A percentile compares a stretch with the other conserved stretches of the same genome.
Evolutionary conservation across 1,284 basidiomycete genomes (phyloP).

Genomic region (Sporisorium iseilematis-ciliati): DNA sequence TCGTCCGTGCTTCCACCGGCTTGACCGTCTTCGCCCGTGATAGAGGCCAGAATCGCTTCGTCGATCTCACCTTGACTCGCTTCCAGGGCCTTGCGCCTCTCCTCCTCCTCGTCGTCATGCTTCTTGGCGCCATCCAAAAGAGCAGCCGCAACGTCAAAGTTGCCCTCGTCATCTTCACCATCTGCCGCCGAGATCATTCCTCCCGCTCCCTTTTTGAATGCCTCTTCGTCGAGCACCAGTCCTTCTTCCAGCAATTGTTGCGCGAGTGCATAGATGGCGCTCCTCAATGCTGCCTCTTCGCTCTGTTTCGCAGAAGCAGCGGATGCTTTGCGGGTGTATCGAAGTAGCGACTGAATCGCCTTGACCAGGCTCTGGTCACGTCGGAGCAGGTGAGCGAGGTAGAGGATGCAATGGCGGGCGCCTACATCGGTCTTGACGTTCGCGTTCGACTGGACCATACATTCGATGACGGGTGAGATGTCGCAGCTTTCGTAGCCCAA

Average conservation of each 20-base stretch:
- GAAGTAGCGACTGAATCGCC: conserved; percentile 57
- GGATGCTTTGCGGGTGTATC: conserved; percentile 49
- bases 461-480: conserved; percentile 84
- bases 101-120: conserved; percentile 52
- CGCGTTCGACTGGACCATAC: conserved; percentile 71
- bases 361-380: conserved; percentile 59
- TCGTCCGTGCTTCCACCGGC: conserved; percentile 49
- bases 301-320: conserved; percentile 17
- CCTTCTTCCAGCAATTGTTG: conserved; percentile 57
- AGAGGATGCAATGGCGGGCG: conserved; percentile 61
- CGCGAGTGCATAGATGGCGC: conserved; percentile 51
- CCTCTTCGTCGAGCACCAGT: conserved; percentile 47
- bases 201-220: conserved; percentile 45
- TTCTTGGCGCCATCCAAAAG: conserved; percentile 65
- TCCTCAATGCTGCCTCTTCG: conserved; percentile 31
- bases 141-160: conserved; percentile 75
- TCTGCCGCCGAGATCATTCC: conserved; percentile 41
- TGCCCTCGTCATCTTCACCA: conserved; percentile 82
- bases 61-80: conserved; percentile 68
- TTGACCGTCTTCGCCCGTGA: conserved; percentile 49
- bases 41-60: conserved; percentile 46
- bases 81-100: conserved; percentile 82
- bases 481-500: conserved; percentile 82
- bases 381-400: conserved; percentile 62
- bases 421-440: conserved; percentile 59